Evolutionary conservation across 306 rosid genomes (phyloP).

Genomic region (Cercis canadensis): DNA sequence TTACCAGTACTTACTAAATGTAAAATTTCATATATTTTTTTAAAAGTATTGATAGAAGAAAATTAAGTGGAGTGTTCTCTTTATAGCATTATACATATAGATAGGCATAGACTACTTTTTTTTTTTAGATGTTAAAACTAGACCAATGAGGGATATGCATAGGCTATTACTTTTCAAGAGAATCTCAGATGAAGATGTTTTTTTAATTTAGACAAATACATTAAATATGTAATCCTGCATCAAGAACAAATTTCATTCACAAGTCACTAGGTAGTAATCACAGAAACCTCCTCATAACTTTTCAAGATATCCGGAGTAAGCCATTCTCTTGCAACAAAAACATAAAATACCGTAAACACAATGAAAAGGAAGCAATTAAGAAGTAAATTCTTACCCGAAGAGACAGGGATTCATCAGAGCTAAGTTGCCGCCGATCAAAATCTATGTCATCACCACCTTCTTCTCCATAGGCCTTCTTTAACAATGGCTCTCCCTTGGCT

Average conservation of each 20-base stretch:
- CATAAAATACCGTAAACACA: conserved; percentile 22
- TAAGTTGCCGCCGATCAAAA: conserved; percentile 93
- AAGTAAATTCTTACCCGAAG: conserved; percentile 62
- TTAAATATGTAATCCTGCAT: no score
- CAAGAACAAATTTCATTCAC: not conserved
- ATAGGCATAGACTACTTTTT: not conserved
- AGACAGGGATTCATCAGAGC: conserved; percentile 88
- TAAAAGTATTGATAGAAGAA: no score
- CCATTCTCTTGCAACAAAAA: conserved; percentile 19
- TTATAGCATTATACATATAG: not conserved
- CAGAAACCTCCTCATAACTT: conserved; percentile 16
- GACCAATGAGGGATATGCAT: not conserved
- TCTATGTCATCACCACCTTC: conserved; percentile 99
- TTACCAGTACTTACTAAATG: no score
- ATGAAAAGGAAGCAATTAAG: conserved; percentile 21
- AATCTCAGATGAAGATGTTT: not conserved
- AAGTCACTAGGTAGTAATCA: conserved; percentile 21
- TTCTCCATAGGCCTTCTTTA: conserved; percentile 94
- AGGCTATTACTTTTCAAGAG: not conserved
- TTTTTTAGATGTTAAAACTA: not conserved
- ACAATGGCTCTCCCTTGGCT: conserved; percentile 92
- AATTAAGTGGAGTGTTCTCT: no score
- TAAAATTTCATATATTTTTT: no score
- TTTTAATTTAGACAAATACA: no score
- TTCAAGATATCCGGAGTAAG: conserved; percentile 18